These are phyloP conservation scores for Plasmodium vinckei DNA, from an alignment of 169 alveolate species.

Conservation along the genomic window DNA sequence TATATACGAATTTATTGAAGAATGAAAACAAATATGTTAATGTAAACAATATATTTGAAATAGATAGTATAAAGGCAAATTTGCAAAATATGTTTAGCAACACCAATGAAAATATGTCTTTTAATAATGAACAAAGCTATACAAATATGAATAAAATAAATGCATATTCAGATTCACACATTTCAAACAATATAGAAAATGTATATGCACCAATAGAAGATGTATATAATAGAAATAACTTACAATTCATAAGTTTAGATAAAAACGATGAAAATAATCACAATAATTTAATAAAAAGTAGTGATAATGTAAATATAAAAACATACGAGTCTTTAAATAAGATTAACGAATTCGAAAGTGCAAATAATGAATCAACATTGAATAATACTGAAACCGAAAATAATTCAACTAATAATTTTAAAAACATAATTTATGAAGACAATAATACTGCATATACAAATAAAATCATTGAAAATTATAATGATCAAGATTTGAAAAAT, in stretches of 20 bases:
- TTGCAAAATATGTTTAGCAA: conserved; percentile 29
- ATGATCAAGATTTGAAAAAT: neutral
- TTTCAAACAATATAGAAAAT: too few species aligned
- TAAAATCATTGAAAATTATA: too few species aligned
- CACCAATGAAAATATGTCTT: neutral
- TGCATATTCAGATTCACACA: too few species aligned
- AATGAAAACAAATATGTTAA: conserved; percentile 45
- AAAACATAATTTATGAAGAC: neutral
- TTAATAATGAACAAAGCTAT: too few species aligned
- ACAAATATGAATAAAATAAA: too few species aligned
- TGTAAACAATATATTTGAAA: conserved; percentile 66
- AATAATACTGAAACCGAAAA: neutral
- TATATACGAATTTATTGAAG: neutral
- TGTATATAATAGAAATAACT: too few species aligned
- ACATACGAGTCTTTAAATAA: neutral
- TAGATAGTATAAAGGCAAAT: conserved; percentile 45
- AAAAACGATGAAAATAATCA: too few species aligned
- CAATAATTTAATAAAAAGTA: neutral
- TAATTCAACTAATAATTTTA: neutral
- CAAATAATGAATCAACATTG: neutral
- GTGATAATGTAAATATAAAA: neutral
- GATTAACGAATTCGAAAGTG: neutral
- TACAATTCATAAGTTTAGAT: too few species aligned
- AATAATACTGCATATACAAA: neutral
- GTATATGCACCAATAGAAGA: too few species aligned